A percentile compares a stretch with the other conserved stretches of the same genome.
phyloP scores from a whole-genome alignment of 306 rosid species.

The Citrullus colocynthis region DNA sequence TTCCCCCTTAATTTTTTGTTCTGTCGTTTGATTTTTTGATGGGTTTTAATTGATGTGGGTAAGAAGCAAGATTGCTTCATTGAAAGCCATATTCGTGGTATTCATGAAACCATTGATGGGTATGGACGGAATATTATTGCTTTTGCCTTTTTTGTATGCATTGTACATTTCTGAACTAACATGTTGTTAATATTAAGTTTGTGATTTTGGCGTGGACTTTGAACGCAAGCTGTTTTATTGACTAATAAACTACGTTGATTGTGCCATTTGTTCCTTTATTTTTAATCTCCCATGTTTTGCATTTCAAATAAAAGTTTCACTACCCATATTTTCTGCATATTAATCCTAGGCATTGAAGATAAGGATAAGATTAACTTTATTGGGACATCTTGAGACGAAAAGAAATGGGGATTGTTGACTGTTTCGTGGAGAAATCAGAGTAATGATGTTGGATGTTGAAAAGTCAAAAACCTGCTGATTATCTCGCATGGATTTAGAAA shows the following conservation, averaged over 20 bases:
- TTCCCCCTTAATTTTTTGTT: neutral
- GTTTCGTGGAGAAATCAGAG: neutral
- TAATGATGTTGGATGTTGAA: neutral
- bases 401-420: neutral
- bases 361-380: neutral
- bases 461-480: neutral
- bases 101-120: neutral
- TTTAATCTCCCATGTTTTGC: neutral
- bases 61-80: neutral
- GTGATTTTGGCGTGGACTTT: neutral
- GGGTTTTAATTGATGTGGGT: neutral
- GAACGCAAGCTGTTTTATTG: neutral
- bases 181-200: neutral
- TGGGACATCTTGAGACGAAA: neutral
- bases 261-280: neutral
- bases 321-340: neutral
- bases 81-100: neutral
- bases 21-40: neutral
- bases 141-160: neutral
- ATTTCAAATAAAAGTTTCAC: neutral
- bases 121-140: neutral
- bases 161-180: neutral
- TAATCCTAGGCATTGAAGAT: neutral
- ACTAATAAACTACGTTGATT: neutral
- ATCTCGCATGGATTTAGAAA: neutral